Evolutionary conservation across 1,284 basidiomycete species (phyloP).

Genomic region (Pseudozyma thailandica): DNA sequence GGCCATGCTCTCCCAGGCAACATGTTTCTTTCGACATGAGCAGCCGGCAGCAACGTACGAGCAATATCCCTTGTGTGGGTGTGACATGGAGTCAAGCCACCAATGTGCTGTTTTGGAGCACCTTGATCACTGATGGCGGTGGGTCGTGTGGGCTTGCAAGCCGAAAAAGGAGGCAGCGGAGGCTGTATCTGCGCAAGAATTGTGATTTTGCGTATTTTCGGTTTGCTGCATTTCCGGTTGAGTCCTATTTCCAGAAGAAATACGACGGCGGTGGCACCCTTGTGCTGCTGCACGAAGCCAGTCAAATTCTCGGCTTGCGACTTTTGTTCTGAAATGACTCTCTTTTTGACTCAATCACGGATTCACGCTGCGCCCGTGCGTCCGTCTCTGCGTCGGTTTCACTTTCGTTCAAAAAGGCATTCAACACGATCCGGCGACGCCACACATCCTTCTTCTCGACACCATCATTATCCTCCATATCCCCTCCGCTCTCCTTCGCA

Average conservation of each 20-base stretch:
- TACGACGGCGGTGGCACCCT: no score
- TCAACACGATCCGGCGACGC: neutral
- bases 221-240: slow-evolving; percentile 21
- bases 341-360: no score
- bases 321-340: no score
- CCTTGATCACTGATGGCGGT: neutral
- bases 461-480: slow-evolving; percentile 6
- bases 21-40: no score
- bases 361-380: slow-evolving; percentile 4
- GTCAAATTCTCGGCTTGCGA: no score
- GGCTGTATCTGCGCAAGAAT: neutral
- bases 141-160: neutral
- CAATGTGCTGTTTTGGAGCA: neutral
- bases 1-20: no score
- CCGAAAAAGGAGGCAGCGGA: neutral
- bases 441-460: neutral
- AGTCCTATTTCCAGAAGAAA: slow-evolving; percentile 32
- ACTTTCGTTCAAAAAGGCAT: neutral
- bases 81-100: neutral
- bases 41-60: no score
- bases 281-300: neutral
- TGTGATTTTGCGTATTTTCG: slow-evolving; percentile 25
- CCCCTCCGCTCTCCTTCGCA: neutral
- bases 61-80: no score
- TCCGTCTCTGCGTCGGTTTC: slow-evolving; percentile 1